These are phyloP conservation scores for Boletus huronensis DNA, from an alignment of 768 basidiomycete species.

Conservation along the genomic window DNA sequence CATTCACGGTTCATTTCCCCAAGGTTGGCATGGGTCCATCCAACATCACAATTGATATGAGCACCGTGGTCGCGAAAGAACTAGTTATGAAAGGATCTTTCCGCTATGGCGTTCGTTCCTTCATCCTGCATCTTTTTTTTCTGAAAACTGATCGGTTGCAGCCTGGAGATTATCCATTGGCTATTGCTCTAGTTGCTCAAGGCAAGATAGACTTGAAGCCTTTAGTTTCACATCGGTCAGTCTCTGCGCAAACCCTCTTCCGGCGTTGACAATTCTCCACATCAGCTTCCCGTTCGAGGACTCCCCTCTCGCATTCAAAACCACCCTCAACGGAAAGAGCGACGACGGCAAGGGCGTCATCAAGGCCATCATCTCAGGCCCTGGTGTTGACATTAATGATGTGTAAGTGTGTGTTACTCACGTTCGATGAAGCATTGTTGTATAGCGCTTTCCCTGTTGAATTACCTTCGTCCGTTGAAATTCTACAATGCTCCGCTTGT, in stretches of 20 bases:
- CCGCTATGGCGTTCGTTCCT: conserved; percentile 68
- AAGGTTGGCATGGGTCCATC: conserved; percentile 86
- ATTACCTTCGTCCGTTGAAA: not conserved
- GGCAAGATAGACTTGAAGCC: conserved; percentile 86
- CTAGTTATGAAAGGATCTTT: conserved; percentile 86
- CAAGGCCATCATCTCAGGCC: conserved; percentile 86
- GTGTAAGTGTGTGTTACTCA: conserved; percentile 22
- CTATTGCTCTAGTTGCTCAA: conserved; percentile 77
- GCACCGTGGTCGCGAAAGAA: conserved; percentile 70
- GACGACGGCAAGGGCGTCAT: conserved; percentile 85
- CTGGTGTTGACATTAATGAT: conserved; percentile 50
- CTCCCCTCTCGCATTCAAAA: conserved; percentile 76
- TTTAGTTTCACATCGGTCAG: conserved; percentile 82
- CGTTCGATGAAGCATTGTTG: not conserved
- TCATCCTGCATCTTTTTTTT: not conserved
- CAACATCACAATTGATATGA: conserved; percentile 71
- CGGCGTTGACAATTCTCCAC: not conserved
- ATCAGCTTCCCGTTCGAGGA: conserved; percentile 70
- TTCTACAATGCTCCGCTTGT: too few species aligned
- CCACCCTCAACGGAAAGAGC: conserved; percentile 76
- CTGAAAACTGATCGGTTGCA: conserved; percentile 23
- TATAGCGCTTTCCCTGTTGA: not conserved
- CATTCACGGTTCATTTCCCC: conserved; percentile 2
- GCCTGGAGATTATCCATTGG: conserved; percentile 83
- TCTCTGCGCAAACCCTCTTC: not conserved